These are phyloP conservation scores for Potentilla sterilis DNA, from an alignment of 306 rosid species.

Conservation along the genomic window DNA sequence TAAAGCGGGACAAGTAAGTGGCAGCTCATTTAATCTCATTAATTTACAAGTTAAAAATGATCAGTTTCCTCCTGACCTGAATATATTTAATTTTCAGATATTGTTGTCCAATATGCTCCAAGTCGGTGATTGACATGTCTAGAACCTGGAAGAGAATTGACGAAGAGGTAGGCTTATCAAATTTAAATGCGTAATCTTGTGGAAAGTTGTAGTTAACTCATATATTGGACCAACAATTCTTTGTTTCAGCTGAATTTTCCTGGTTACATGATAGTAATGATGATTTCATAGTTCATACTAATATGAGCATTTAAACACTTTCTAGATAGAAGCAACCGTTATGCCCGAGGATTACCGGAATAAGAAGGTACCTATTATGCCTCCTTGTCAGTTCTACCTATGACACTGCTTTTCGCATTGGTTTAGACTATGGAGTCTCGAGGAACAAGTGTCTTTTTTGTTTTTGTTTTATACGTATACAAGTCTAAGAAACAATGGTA, in stretches of 20 bases:
- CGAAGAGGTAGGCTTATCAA: slow-evolving; percentile 64
- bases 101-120: slow-evolving; percentile 93
- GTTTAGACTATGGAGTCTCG: not conserved
- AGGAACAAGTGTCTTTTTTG: not conserved
- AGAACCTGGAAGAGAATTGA: slow-evolving; percentile 81
- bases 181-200: not conserved
- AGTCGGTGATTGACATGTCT: slow-evolving; percentile 84
- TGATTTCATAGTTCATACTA: slow-evolving; percentile 14
- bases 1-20: slow-evolving; percentile 70
- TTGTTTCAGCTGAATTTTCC: not conserved
- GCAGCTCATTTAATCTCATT: not conserved
- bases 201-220: not conserved
- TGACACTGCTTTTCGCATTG: not conserved
- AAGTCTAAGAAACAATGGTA: slow-evolving; percentile 17
- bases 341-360: slow-evolving; percentile 82
- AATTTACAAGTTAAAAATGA: not conserved
- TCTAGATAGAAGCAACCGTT: slow-evolving; percentile 74
- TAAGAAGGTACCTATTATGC: slow-evolving; percentile 58
- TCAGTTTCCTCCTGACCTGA: slow-evolving; percentile 16
- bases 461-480: not conserved
- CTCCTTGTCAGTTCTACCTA: slow-evolving; percentile 13
- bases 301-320: slow-evolving; percentile 25
- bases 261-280: not conserved
- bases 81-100: slow-evolving; percentile 44
- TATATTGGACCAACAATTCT: not conserved